Conservation (phyloP, 768 basidiomycete genomes). For the Boletus fagicola region DNA sequence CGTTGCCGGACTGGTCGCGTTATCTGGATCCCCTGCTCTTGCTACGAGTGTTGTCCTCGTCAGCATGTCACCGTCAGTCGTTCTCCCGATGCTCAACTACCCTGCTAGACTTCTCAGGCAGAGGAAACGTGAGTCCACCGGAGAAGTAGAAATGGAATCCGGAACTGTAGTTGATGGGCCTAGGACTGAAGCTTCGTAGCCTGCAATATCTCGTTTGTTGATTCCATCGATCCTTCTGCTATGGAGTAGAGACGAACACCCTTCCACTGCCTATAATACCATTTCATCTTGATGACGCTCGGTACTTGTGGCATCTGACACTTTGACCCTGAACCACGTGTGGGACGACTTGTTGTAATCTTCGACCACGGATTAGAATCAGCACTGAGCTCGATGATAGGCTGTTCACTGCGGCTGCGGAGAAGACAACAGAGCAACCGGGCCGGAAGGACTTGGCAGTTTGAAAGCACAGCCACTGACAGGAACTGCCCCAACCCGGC, state of each 20-base stretch:
- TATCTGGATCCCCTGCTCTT: constrained; percentile 14
- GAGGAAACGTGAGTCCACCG: neutral
- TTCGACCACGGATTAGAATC: neutral
- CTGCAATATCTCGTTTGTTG: neutral
- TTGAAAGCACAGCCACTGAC: constrained; percentile 13
- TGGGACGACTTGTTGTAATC: neutral
- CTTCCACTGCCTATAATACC: neutral
- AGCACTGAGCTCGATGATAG: neutral
- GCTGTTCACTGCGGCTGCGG: constrained; percentile 15
- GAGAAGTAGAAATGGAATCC: constrained; percentile 3
- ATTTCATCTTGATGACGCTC: neutral
- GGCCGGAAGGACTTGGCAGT: neutral
- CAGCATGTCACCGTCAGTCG: constrained; percentile 5
- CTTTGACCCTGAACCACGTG: neutral
- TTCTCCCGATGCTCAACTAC: constrained; percentile 6
- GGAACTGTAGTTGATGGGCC: neutral
- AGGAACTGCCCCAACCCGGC: neutral
- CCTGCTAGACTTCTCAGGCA: neutral
- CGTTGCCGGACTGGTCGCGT: constrained; percentile 9
- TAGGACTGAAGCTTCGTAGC: neutral
- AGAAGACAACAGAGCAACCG: neutral
- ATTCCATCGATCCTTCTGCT: neutral
- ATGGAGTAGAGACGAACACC: neutral
- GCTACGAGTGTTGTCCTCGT: constrained; percentile 11
- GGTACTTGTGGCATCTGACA: neutral